Conservation (phyloP, 2,329 filamentous ascomycete species). For the Blastomyces silverae region DNA sequence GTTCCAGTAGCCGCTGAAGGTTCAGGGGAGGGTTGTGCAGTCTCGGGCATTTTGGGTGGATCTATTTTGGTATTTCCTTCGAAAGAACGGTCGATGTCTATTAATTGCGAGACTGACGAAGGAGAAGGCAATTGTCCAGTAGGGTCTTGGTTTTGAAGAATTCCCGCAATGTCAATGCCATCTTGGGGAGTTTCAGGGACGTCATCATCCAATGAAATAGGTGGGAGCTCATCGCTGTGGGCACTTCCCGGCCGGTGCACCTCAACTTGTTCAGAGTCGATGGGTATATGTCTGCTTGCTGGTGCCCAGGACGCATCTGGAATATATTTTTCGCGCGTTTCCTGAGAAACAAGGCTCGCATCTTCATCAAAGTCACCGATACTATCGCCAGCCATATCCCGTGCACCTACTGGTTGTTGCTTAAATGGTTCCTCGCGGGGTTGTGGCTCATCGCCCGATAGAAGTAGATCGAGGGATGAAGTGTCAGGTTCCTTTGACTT, state of each 20-base stretch:
- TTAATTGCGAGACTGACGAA: not conserved
- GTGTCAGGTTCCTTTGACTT: constrained; percentile 17
- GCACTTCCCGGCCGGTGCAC: not conserved
- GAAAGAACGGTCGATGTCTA: not conserved
- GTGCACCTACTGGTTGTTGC: constrained; percentile 13
- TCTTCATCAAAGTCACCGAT: constrained; percentile 21
- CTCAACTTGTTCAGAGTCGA: not conserved
- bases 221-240: constrained; percentile 1
- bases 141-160: not conserved
- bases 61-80: not conserved
- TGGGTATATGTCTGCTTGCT: not conserved
- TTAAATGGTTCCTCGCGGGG: constrained; percentile 15
- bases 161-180: not conserved
- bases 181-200: not conserved
- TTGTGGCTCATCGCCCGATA: constrained; percentile 18
- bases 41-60: not conserved
- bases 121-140: not conserved
- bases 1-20: not conserved
- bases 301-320: not conserved
- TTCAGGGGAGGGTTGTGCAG: not conserved
- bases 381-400: constrained; percentile 10
- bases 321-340: not conserved
- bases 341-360: constrained; percentile 9
- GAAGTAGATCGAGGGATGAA: constrained; percentile 19
- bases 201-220: constrained; percentile 7